Conservation (phyloP, 2,329 filamentous ascomycete genomes). For the Fusarium nematophilum region DNA sequence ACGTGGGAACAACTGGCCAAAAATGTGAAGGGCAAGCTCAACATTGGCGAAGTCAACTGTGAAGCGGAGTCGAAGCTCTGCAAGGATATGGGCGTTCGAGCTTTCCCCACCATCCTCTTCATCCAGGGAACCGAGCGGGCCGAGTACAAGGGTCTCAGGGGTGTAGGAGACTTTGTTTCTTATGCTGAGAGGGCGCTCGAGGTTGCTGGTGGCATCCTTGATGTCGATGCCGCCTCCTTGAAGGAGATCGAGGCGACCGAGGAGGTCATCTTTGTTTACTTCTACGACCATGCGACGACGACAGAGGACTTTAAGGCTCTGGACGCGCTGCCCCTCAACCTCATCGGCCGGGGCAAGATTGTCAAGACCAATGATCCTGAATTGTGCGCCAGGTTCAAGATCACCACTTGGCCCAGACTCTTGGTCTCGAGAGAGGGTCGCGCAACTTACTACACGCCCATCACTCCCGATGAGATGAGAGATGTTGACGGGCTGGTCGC, state of each 20-base stretch:
- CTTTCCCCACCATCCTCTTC: constrained; percentile 91
- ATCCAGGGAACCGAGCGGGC: constrained; percentile 92
- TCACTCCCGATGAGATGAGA: constrained; percentile 92
- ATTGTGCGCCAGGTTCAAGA: constrained; percentile 87
- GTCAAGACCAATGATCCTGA: constrained; percentile 88
- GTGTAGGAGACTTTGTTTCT: constrained; percentile 87
- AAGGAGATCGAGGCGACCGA: constrained; percentile 89
- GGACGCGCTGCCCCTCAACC: constrained; percentile 84
- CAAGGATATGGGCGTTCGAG: constrained; percentile 84
- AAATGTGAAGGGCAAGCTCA: constrained; percentile 89
- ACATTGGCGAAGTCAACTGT: constrained; percentile 96
- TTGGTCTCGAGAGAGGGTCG: constrained; percentile 90
- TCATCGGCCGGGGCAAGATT: constrained; percentile 91
- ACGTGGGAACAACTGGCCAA: constrained; percentile 91
- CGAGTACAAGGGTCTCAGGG: constrained; percentile 92
- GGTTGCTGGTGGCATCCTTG: constrained; percentile 78
- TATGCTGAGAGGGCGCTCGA: constrained; percentile 90
- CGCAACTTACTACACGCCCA: constrained; percentile 87
- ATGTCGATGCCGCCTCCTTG: constrained; percentile 82
- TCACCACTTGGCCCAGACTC: constrained; percentile 95
- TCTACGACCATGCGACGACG: constrained; percentile 96
- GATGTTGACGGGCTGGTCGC: constrained; percentile 80
- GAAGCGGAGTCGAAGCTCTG: constrained; percentile 88
- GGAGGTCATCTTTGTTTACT: constrained; percentile 96
- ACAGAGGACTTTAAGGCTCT: constrained; percentile 91